Evolutionary conservation across 257 asterid species (phyloP).

Genomic region (Anisodus acutangulus): DNA sequence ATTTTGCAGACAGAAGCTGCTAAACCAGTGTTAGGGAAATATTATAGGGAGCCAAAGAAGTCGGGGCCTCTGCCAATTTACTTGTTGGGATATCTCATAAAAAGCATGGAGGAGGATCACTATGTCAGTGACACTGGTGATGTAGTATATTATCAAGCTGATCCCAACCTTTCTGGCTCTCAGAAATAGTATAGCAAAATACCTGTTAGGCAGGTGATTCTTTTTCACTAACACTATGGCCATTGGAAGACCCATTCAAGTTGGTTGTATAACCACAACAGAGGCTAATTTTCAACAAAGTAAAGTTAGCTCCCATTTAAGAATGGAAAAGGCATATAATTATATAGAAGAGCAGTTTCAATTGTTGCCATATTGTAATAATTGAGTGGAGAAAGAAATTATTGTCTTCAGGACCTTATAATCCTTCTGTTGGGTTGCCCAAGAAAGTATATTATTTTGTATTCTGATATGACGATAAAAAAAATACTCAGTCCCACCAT

Average conservation of each 20-base stretch:
- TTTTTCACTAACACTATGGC: slow-evolving; percentile 27
- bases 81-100: slow-evolving; percentile 61
- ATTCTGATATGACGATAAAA: not conserved
- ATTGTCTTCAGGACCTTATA: not conserved
- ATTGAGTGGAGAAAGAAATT: not conserved
- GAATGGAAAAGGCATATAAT: not conserved
- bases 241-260: slow-evolving; percentile 3
- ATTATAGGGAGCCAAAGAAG: slow-evolving; percentile 74
- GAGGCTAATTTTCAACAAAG: too few relatives aligned
- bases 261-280: slow-evolving; percentile 8
- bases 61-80: slow-evolving; percentile 74
- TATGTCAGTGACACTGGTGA: slow-evolving; percentile 76
- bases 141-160: slow-evolving; percentile 67
- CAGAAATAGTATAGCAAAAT: slow-evolving; percentile 29
- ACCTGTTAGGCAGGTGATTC: slow-evolving; percentile 30
- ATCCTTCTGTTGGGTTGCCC: not conserved
- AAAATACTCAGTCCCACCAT: not conserved
- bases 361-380: not conserved
- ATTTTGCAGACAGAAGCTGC: slow-evolving; percentile 77
- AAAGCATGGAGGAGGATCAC: slow-evolving; percentile 75
- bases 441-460: slow-evolving; percentile 22
- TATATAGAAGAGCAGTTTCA: not conserved
- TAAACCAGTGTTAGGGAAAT: slow-evolving; percentile 74
- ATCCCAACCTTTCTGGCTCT: slow-evolving; percentile 51
- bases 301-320: slow-evolving; percentile 8